Conservation (phyloP, 225 moss, liverwort and hornwort species). For the Physcomitrellopsis africana region DNA sequence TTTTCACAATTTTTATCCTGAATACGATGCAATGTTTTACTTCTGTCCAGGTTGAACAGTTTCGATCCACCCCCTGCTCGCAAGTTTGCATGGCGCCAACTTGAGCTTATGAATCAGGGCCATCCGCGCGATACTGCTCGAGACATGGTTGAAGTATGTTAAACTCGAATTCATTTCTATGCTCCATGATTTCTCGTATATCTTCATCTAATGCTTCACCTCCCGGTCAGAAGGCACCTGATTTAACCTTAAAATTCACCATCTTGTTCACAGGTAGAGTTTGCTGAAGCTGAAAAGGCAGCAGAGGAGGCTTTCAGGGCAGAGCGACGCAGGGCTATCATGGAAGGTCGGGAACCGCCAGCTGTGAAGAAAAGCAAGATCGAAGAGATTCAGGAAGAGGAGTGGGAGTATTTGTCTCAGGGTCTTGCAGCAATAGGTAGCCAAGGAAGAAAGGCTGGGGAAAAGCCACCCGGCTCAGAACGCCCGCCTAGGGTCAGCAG, state of each 20-base stretch:
- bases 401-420: conserved; percentile 68
- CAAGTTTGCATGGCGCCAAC: conserved; percentile 87
- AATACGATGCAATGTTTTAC: not conserved
- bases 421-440: conserved; percentile 61
- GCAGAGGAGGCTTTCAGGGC: conserved; percentile 56
- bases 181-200: not conserved
- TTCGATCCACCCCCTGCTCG: conserved; percentile 85
- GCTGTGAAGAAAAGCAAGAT: conserved; percentile 63
- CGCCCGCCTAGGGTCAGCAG: conserved; percentile 51
- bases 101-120: conserved; percentile 79
- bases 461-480: conserved; percentile 39
- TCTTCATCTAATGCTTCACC: not conserved
- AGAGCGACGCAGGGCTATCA: conserved; percentile 60
- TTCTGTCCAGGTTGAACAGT: not conserved
- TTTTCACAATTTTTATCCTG: no score
- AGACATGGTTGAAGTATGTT: conserved; percentile 81
- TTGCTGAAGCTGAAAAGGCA: conserved; percentile 56
- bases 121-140: conserved; percentile 73
- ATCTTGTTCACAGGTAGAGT: conserved; percentile 43
- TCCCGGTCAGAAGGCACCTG: not conserved
- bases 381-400: conserved; percentile 91
- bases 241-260: not conserved
- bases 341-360: conserved; percentile 65
- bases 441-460: conserved; percentile 58
- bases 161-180: conserved; percentile 7